Evolutionary conservation across 108 stramenopile species (phyloP).

Genomic region (Discostella pseudostelligera): DNA sequence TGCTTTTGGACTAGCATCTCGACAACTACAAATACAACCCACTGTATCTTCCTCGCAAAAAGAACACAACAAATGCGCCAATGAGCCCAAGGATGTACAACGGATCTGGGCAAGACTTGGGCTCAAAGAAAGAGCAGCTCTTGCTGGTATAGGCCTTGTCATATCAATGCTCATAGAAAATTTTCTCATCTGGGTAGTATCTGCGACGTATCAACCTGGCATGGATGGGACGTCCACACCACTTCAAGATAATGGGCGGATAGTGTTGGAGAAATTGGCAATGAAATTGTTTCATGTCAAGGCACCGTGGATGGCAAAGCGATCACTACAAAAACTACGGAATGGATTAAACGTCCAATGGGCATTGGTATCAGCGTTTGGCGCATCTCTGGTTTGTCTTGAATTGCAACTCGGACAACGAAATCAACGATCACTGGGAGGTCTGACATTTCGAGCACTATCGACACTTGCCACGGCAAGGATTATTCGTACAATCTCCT

Average conservation of each 20-base stretch:
- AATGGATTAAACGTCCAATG: constrained; percentile 74
- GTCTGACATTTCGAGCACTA: constrained; percentile 55
- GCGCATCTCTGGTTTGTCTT: constrained; percentile 55
- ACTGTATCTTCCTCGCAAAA: not conserved
- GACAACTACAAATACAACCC: constrained; percentile 13
- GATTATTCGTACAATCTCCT: constrained; percentile 66
- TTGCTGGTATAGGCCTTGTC: constrained; percentile 40
- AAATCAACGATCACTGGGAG: constrained; percentile 48
- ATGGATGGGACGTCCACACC: constrained; percentile 50
- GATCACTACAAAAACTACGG: constrained; percentile 55
- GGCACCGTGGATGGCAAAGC: constrained; percentile 34
- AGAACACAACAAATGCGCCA: not conserved
- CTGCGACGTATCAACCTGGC: constrained; percentile 66
- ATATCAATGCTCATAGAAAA: constrained; percentile 68
- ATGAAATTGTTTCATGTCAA: constrained; percentile 38
- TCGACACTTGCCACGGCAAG: constrained; percentile 61
- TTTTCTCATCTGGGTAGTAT: constrained; percentile 84
- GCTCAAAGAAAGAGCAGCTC: constrained; percentile 30
- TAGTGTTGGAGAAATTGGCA: constrained; percentile 49
- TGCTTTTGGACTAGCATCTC: constrained; percentile 39
- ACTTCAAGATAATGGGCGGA: constrained; percentile 80
- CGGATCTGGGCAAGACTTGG: constrained; percentile 24
- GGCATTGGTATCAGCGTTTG: constrained; percentile 65
- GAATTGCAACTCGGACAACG: constrained; percentile 46
- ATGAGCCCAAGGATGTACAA: constrained; percentile 2